Evolutionary conservation across 768 basidiomycete species (phyloP), one percentile per base, ranked within the genome.

Genomic region (Trichaptum fuscoviolaceum): DNA sequence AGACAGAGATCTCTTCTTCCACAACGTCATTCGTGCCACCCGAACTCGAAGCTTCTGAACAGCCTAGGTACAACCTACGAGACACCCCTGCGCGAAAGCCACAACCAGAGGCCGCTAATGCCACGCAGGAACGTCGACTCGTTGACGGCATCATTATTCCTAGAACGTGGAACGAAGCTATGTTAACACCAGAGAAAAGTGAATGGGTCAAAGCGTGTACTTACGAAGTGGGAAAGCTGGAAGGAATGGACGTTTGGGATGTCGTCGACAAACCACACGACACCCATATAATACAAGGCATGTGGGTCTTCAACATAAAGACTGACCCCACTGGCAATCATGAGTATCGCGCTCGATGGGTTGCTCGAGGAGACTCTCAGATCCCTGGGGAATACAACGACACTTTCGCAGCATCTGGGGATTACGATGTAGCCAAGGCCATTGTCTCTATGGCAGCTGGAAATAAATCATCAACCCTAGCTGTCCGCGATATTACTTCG

Each of bases 361-460:
- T 74, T 17, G 76, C 74, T 0, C 70, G 72, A 58, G 76, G 76
- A 0, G 76, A 70, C 68, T 63, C 70, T 1, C 77, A 77, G 63
- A 58, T 69, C 0, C 64, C 67, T 10, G 73, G 75, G 1, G 59
- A 61, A 25, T 61, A 5, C 23, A 25, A 61, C 23, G 59, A 61
- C 23, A 61, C 59, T 2, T 61, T 61, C 20, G 42, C 42, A 3
- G 42, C 42, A 2, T 52, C 42, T 12, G 42, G 42, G 5, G 42
- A 52, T 12, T 52, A 15, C 20, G 42, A 52, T 52, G 42, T 52
- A 15, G 42, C 20, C 5, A 52, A 52, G 15, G 20, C 20, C 15
- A 52, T 52, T 6, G 3, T 52, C 3, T 4, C 42, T 52, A 12
- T 52, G 20, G 42, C 42, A 52, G 42, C 42, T 3, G 59, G 25